These are phyloP conservation scores for Debaryomyces udenii DNA, from an alignment of 1,139 yeast genomes.

Conservation along the genomic window DNA sequence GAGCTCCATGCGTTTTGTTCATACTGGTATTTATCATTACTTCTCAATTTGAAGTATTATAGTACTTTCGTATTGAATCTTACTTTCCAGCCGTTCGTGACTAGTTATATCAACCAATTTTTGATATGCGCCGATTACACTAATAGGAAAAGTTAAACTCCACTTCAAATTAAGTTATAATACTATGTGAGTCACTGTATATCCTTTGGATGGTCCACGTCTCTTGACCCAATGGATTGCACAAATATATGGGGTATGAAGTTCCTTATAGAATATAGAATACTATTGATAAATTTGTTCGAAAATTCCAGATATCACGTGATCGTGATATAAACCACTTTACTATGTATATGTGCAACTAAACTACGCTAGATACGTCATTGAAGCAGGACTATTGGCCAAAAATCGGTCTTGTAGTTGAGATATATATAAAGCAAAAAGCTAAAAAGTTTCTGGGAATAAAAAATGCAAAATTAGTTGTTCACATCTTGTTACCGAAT, in stretches of 20 bases:
- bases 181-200: not conserved
- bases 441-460: too few species aligned
- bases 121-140: not conserved
- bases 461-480: too few species aligned
- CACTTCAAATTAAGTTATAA: not conserved
- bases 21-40: conserved; percentile 8
- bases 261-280: not conserved
- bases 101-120: conserved; percentile 1
- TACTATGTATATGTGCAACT: not conserved
- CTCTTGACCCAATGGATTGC: conserved; percentile 2
- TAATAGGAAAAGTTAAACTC: not conserved
- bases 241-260: not conserved
- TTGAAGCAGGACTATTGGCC: too few species aligned
- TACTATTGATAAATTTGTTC: conserved; percentile 7
- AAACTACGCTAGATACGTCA: not conserved
- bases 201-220: not conserved
- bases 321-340: not conserved
- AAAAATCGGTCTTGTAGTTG: too few species aligned
- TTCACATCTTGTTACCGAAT: too few species aligned
- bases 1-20: conserved; percentile 1
- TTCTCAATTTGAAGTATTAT: not conserved
- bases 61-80: not conserved
- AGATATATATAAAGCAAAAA: too few species aligned
- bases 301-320: conserved; percentile 1
- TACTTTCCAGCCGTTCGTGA: not conserved